These are phyloP conservation scores for Phialophora verrucosa DNA, from an alignment of 2,329 filamentous ascomycete genomes.

Conservation along the genomic window DNA sequence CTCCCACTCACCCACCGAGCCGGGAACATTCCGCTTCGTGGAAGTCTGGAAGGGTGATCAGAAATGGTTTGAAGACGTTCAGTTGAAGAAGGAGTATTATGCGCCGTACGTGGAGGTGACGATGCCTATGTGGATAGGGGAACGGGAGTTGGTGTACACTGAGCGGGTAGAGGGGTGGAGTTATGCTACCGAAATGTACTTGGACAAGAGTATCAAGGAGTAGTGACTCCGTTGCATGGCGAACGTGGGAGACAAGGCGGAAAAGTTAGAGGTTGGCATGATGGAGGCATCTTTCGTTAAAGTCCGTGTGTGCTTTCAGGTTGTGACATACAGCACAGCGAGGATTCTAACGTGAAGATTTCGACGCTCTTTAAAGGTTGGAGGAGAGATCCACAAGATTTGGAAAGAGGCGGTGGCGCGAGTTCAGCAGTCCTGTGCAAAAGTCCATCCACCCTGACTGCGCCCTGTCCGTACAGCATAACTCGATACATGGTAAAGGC, in stretches of 20 bases:
- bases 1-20: constrained; percentile 10
- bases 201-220: constrained; percentile 7
- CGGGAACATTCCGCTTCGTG: constrained; percentile 17
- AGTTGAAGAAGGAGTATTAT: constrained; percentile 9
- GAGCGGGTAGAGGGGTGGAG: constrained; percentile 20
- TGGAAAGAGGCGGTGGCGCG: background rate
- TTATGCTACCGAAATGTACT: constrained; percentile 14
- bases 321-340: background rate
- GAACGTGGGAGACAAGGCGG: background rate
- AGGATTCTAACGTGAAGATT: background rate
- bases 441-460: background rate
- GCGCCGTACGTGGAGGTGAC: constrained; percentile 13
- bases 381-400: background rate
- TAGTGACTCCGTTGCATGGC: background rate
- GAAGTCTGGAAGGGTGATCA: constrained; percentile 17
- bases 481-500: background rate
- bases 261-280: background rate
- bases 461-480: background rate
- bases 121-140: constrained; percentile 20
- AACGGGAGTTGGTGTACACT: constrained; percentile 17
- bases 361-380: background rate
- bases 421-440: background rate
- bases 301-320: background rate
- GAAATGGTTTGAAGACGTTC: constrained; percentile 11
- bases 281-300: background rate